Evolutionary conservation across 179 eudicot genomes (phyloP), one percentile per base, ranked within the genome.

Genomic region (Drosera spatulata): DNA sequence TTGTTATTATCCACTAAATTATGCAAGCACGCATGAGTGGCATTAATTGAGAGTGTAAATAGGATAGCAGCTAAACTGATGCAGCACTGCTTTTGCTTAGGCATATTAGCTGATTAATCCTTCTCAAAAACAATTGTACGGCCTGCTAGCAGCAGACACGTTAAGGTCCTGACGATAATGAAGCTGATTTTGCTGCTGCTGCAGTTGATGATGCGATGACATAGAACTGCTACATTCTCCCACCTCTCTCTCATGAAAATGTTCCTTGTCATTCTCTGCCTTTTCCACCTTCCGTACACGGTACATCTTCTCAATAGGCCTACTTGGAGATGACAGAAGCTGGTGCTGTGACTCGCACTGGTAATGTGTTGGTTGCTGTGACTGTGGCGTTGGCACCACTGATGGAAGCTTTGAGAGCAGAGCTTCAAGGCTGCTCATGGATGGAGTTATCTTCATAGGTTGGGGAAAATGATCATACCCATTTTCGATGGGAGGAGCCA

Each of bases 211-310:
- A 65, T 75, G 75, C 33, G 84, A 65, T 12, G 88, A 65, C 79
- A 74, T 61, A 12, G 82, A 75, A 46, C 73, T 76, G 53, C 82
- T 78, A 51, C 75, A 69, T 66, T 84, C 86, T 52, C 77, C 76
- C 46, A 59, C 77, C 52, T 0, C 52, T 2, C 14, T n/a, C 52
- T 2, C 14, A 2, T n/a, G n/a, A 49, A n/a, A 10, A 49, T 49
- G 52, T 3, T 49, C 52, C 52, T 49, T n/a, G 9, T 49, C 52
- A 11, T 64, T 55, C 72, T 88, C 96, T 61, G 80, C 87, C 60
- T 83, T 80, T 5, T 75, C 75, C 64, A 76, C 71, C 72, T 78
- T 73, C 65, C 74, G 83, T 49, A 63, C 54, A 2, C 60, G 73
- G 2, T 61, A 66, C 70, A 64, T 65, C n/a, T 60, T 51, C 67